These are phyloP conservation scores for Ceriops tagal DNA, from an alignment of 345 rosid species.

Conservation along the genomic window DNA sequence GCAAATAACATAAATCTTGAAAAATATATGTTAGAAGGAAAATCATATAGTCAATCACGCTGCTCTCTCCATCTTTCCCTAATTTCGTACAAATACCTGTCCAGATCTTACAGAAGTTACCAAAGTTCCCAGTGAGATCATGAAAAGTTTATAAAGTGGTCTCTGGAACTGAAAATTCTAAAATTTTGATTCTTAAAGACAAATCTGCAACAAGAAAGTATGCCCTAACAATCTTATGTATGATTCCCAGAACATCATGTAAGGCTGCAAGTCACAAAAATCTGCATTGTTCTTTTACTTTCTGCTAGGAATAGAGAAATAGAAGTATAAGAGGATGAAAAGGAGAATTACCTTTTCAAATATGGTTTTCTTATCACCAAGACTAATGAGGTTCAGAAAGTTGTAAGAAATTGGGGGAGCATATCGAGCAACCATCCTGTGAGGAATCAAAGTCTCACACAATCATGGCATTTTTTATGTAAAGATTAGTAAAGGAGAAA, in stretches of 20 bases:
- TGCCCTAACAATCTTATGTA: not conserved
- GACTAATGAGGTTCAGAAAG: conserved; percentile 89
- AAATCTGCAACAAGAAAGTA: not conserved
- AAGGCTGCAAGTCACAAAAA: conserved; percentile 1
- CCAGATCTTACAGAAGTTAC: not conserved
- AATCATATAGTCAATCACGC: not conserved
- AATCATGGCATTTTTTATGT: not conserved
- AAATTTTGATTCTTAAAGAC: not conserved
- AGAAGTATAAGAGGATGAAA: conserved; percentile 2
- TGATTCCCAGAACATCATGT: not conserved
- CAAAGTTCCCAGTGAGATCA: not conserved
- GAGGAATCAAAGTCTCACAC: conserved; percentile 19
- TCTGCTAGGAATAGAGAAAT: not conserved
- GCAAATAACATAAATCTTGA: not conserved
- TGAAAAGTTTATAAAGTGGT: not conserved
- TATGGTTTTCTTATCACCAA: conserved; percentile 50
- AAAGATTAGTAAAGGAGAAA: not conserved
- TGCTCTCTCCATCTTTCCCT: conserved; percentile 1
- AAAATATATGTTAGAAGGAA: not conserved
- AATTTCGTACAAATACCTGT: not conserved
- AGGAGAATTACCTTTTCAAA: conserved; percentile 73
- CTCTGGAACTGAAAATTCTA: not conserved
- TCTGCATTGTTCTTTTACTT: conserved; percentile 1
- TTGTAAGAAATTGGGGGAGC: conserved; percentile 97
- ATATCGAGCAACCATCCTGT: conserved; percentile 99